Base-by-base conservation (phyloP, 345 rosid species). In the Boechera stricta region DNA sequence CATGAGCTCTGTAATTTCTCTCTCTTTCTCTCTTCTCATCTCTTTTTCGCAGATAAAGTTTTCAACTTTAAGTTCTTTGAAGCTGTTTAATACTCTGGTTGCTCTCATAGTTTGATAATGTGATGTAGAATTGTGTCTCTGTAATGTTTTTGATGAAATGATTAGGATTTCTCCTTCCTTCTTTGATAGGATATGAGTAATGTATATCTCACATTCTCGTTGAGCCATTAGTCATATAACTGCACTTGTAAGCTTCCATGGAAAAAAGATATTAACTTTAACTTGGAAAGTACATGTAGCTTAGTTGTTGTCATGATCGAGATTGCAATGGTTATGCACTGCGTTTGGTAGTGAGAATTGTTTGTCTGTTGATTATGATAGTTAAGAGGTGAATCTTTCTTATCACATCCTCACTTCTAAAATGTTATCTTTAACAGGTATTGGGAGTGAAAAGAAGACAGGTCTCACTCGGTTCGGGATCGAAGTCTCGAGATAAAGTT, bases 401-500 rank as follows among this genome's bases (percentile, higher is more conserved):
- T 42, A 8, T 3, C 11, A 35, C n/a, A 21, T 42, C 11, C 26
- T 64, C 6, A 54, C 38, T 64, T 11, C 2, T 53, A 1, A 6
- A 10, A 44, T 71, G 75, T 64, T 71, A 48, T 41, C 49, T 61
- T 63, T 33, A 11, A 33, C 86, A 95, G 96, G 96, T 90, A 47
- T 77, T 94, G 47, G 90, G 98, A 16, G 94, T 92, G 56, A 90
- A 92, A 84, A 84, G 81, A 70, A 89, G 99, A 83, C 97, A 90
- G 69, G 86, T 94, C 29, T 92, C 91, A 5, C 66, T 94, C 44
- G 91, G 90, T 72, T 82, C 90, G 2, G 98, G 98, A 44, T 92
- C 98, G 24, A 90, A 89, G 86, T 94, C 97, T 53, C 86, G 96
- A 79, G 94, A 88, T 84, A 92, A 94, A 83, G 87, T 92, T 67